phyloP scores from a whole-genome alignment of 78 protist species.

The Neovahlkampfia damariscottae region DNA sequence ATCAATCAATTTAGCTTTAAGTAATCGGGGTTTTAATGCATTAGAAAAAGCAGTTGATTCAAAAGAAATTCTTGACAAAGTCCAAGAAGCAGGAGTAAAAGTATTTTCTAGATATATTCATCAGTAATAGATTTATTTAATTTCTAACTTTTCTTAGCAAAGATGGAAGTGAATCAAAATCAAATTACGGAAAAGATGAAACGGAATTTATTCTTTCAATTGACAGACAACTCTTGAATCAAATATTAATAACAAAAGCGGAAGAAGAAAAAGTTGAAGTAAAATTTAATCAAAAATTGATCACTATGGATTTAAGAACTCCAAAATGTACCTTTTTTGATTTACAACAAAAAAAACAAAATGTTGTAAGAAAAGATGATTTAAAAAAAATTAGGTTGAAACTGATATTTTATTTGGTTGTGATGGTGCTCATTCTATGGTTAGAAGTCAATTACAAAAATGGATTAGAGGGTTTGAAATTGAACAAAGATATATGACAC shows the following conservation, averaged over 20 bases:
- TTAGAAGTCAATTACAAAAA: constrained; percentile 3
- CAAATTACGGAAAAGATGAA: constrained; percentile 7
- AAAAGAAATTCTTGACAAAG: neutral
- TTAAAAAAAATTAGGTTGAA: no score
- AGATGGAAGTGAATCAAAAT: no score
- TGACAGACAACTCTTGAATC: constrained; percentile 31
- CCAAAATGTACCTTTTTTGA: no score
- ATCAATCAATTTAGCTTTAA: constrained; percentile 37
- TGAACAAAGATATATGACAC: constrained; percentile 10
- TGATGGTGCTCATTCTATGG: constrained; percentile 31
- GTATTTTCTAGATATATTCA: constrained; percentile 36
- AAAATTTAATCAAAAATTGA: constrained; percentile 17
- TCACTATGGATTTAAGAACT: neutral
- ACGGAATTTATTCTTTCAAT: constrained; percentile 30
- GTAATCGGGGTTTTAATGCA: constrained; percentile 20
- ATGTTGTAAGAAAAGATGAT: no score
- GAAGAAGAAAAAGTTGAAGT: constrained; percentile 18
- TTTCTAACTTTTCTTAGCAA: neutral
- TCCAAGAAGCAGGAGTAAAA: neutral
- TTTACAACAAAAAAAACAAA: neutral
- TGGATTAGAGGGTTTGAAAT: neutral
- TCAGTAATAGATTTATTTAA: neutral
- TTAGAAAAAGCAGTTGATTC: constrained; percentile 18
- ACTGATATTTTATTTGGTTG: no score
- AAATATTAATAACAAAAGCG: constrained; percentile 11